Evolutionary conservation across 164 flowering plant species (phyloP).

Genomic region (Tetrastigma voinierianum): DNA sequence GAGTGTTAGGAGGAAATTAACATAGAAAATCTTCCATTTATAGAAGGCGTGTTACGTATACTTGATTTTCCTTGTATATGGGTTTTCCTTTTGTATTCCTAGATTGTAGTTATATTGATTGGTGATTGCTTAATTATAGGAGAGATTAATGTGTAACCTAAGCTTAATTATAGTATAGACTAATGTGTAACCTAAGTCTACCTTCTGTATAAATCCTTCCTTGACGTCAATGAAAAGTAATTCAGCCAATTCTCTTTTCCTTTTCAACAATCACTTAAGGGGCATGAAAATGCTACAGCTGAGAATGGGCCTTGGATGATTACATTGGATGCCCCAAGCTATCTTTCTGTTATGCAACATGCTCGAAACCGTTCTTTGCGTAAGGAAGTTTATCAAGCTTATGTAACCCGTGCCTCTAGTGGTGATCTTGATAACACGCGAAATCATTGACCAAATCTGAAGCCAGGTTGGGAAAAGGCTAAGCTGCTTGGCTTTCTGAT

Average conservation of each 20-base stretch:
- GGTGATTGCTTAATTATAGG: too few relatives aligned
- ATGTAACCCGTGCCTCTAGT: conserved; percentile 79
- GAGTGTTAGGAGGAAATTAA: too few relatives aligned
- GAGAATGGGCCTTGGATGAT: conserved; percentile 97
- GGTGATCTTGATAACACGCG: conserved; percentile 87
- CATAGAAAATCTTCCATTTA: too few relatives aligned
- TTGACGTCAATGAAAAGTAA: neutral
- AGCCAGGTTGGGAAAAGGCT: conserved; percentile 91
- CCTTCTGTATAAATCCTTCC: too few relatives aligned
- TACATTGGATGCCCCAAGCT: conserved; percentile 92
- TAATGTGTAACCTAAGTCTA: too few relatives aligned
- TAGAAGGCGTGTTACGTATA: too few relatives aligned
- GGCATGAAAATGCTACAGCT: conserved; percentile 89
- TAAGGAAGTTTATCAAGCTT: conserved; percentile 89
- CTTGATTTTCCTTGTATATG: too few relatives aligned
- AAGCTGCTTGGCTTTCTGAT: conserved; percentile 81
- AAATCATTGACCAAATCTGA: conserved; percentile 80
- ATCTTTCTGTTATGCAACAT: conserved; percentile 90
- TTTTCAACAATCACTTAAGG: conserved; percentile 38
- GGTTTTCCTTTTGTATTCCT: too few relatives aligned
- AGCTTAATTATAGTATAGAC: too few relatives aligned
- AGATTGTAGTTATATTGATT: too few relatives aligned
- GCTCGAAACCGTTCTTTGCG: conserved; percentile 74
- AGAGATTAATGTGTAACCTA: too few relatives aligned
- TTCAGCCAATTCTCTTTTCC: neutral